Base-by-base conservation (phyloP, 1,139 yeast genomes). In the Scheffersomyces stambukii region DNA sequence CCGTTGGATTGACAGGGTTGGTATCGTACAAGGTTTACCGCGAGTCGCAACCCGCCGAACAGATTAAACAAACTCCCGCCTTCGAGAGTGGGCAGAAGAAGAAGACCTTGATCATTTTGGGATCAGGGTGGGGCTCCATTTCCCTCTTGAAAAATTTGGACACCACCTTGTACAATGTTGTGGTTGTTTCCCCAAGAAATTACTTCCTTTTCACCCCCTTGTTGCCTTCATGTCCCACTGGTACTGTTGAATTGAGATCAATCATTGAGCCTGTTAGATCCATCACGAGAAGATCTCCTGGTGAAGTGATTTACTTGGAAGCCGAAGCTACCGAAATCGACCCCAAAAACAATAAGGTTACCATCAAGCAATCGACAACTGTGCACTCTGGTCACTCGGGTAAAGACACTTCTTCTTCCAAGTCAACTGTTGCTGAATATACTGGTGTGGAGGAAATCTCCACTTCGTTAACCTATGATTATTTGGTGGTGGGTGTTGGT, bases 41-140 rank as follows among this genome's bases (percentile, higher is more conserved):
- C 27, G 93, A 82, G 57, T 60, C 75, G 5, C 67, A 70, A 41
- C 89, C 89, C 4, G 64, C 66, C 21, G 58, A 62, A 16, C 89
- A 81, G 53, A 38, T 42, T 19, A 59, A 60, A 36, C 82, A 77
- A 52, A 60, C 75, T 8, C 73, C 78, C n/a, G 57, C 66, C 21
- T 75, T 78, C 44, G 68, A 71, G 30, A 71, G 69, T 45, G 91
- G 91, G 21, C 75, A 84, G 36, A 76, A 81, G 54, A 85, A 84
- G 70, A 89, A 89, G 66, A 86, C 89, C 25, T 64, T 89, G 50
- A 94, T 89, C 32, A 78, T 89, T 42, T 72, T 89, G 46, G 96
- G 97, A 36, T 77, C 95, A 24, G 96, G 96, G 34, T 89, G 96
- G 96, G 96, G 95, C 34, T 76, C 95, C 10, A 78, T 83, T 30